Evolutionary conservation across 768 basidiomycete genomes (phyloP).

Genomic region (Podaxis carcinomalis): DNA sequence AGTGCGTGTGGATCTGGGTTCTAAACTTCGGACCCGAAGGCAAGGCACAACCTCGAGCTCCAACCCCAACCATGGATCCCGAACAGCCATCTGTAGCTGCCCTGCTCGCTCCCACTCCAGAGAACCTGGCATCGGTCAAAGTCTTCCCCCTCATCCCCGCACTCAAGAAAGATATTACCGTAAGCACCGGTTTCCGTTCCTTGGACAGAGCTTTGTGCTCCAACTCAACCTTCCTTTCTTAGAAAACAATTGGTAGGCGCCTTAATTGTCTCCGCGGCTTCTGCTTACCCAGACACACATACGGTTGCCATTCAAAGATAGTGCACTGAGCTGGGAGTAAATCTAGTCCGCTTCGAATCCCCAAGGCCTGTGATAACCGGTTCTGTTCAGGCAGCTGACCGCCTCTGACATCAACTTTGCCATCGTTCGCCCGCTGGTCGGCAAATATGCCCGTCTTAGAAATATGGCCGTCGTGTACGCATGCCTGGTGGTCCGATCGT

Average conservation of each 20-base stretch:
- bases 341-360: conserved; percentile 23
- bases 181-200: conserved; percentile 28
- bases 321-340: conserved; percentile 77
- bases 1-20: no score
- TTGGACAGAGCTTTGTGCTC: background rate
- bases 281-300: conserved; percentile 12
- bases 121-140: conserved; percentile 55
- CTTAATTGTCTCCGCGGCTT: conserved; percentile 4
- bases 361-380: background rate
- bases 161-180: conserved; percentile 65
- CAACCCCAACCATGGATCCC: conserved; percentile 30
- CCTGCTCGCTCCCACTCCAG: conserved; percentile 52
- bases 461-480: conserved; percentile 76
- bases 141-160: conserved; percentile 81
- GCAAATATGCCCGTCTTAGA: conserved; percentile 72
- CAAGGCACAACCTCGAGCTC: background rate
- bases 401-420: conserved; percentile 82
- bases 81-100: conserved; percentile 30
- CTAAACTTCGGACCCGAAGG: no score
- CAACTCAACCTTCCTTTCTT: conserved; percentile 22
- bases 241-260: conserved; percentile 42
- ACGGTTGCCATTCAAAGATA: conserved; percentile 38
- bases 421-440: conserved; percentile 71
- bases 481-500: conserved; percentile 72
- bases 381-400: conserved; percentile 59